Percentiles rank a stretch among this genome's conserved stretches.
Conservation (phyloP, 2,329 filamentous ascomycete genomes). For the Calcarisporium arbuscula region DNA sequence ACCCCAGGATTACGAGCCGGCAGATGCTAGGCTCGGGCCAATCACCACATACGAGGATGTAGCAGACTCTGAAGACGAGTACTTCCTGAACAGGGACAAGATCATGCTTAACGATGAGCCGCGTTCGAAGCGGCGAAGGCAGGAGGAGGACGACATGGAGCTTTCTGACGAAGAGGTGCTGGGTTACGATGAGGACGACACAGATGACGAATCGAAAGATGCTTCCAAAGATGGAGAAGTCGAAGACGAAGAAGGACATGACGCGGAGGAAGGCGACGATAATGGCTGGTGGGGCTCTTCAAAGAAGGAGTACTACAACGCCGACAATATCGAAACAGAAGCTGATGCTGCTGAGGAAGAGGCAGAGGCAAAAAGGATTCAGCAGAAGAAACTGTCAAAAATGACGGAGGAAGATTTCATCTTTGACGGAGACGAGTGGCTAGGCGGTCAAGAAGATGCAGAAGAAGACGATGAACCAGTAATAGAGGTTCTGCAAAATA, state of each 20-base stretch:
- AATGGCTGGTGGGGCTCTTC: slow-evolving; percentile 80
- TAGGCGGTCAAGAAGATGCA: slow-evolving; percentile 47
- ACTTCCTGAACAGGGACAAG: slow-evolving; percentile 79
- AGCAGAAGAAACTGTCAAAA: slow-evolving; percentile 82
- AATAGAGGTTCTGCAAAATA: slow-evolving; percentile 77
- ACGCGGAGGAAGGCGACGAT: slow-evolving; percentile 50
- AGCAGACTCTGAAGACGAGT: slow-evolving; percentile 90
- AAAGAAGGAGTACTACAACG: slow-evolving; percentile 87
- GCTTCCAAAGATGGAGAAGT: slow-evolving; percentile 39
- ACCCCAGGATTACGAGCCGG: slow-evolving; percentile 47
- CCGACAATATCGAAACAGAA: slow-evolving; percentile 64
- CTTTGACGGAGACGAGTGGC: slow-evolving; percentile 86
- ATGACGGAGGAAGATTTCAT: slow-evolving; percentile 92
- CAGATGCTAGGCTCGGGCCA: slow-evolving; percentile 55
- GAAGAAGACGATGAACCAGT: slow-evolving; percentile 56
- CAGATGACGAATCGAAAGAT: slow-evolving; percentile 39
- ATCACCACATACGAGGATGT: slow-evolving; percentile 72
- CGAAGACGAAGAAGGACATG: slow-evolving; percentile 35
- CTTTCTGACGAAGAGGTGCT: slow-evolving; percentile 57
- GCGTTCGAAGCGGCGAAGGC: slow-evolving; percentile 69
- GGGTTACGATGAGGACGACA: slow-evolving; percentile 39
- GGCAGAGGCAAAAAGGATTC: slow-evolving; percentile 76
- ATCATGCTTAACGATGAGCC: slow-evolving; percentile 79
- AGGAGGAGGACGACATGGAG: slow-evolving; percentile 62
- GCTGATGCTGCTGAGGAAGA: slow-evolving; percentile 81